Conservation (phyloP, 2,329 filamentous ascomycete genomes). For the Torrubiella hemipterigena region DNA sequence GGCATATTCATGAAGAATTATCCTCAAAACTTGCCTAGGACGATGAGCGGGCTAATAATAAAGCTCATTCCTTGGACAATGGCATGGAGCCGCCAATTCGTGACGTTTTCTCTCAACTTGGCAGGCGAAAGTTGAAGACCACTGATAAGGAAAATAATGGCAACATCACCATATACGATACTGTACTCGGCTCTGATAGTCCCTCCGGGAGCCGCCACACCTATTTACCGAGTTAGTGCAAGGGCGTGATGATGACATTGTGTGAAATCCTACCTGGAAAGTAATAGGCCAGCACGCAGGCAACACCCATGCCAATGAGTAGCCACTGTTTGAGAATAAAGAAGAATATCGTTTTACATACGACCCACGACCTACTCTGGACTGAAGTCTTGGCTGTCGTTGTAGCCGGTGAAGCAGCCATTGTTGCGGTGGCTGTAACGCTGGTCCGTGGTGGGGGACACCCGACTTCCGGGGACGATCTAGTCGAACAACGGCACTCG, state of each 20-base stretch:
- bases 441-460: no score
- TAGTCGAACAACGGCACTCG: no score
- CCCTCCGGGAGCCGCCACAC: constrained; percentile 1
- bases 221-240: background rate
- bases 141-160: constrained; percentile 59
- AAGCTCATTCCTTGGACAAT: constrained; percentile 58
- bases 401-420: no score
- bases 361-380: no score
- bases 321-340: constrained; percentile 50
- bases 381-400: no score
- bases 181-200: constrained; percentile 27
- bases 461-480: no score
- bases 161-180: constrained; percentile 58
- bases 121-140: constrained; percentile 55
- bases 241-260: background rate
- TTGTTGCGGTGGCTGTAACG: no score
- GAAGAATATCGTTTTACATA: constrained; percentile 6
- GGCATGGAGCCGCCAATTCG: constrained; percentile 56
- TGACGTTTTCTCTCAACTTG: constrained; percentile 47
- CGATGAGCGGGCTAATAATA: constrained; percentile 50
- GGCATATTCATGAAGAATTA: background rate
- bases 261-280: constrained; percentile 26
- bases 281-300: constrained; percentile 32
- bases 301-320: constrained; percentile 46
- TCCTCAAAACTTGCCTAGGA: constrained; percentile 32